phyloP scores from a whole-genome alignment of 495 filamentous ascomycete species.

The Neurospora sp. region DNA sequence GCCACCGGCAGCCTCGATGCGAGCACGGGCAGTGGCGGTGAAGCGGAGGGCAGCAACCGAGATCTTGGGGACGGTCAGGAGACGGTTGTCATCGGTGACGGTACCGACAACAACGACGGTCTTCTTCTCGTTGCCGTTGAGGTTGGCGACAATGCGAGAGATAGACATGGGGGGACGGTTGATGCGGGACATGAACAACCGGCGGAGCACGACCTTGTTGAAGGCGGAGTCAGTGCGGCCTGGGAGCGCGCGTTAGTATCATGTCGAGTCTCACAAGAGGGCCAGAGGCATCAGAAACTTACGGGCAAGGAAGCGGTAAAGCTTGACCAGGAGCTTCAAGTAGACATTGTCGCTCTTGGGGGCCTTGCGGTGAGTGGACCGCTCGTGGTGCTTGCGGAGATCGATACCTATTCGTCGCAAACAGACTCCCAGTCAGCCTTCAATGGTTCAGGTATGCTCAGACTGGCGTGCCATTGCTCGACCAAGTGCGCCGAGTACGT shows the following conservation, averaged over 20 bases:
- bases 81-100: conserved; percentile 93
- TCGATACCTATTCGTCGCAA: conserved; percentile 50
- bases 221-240: conserved; percentile 93
- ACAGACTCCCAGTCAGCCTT: conserved; percentile 42
- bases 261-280: not conserved
- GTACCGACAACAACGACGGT: conserved; percentile 88
- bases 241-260: conserved; percentile 20
- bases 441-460: conserved; percentile 40
- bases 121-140: conserved; percentile 67
- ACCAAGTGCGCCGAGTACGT: conserved; percentile 18
- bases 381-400: conserved; percentile 74
- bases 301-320: conserved; percentile 98
- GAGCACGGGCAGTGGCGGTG: conserved; percentile 87
- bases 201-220: conserved; percentile 94
- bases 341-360: conserved; percentile 98
- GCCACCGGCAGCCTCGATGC: conserved; percentile 86
- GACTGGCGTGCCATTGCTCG: conserved; percentile 13
- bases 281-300: conserved; percentile 33
- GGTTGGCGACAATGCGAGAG: conserved; percentile 70
- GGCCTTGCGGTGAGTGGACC: conserved; percentile 81
- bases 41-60: conserved; percentile 87
- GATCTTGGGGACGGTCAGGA: conserved; percentile 80
- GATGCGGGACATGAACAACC: conserved; percentile 94
- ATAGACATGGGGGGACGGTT: conserved; percentile 94
- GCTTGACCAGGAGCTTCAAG: conserved; percentile 94